phyloP scores from a whole-genome alignment of 257 asterid genomes.

The Rubia yunnanensis region DNA sequence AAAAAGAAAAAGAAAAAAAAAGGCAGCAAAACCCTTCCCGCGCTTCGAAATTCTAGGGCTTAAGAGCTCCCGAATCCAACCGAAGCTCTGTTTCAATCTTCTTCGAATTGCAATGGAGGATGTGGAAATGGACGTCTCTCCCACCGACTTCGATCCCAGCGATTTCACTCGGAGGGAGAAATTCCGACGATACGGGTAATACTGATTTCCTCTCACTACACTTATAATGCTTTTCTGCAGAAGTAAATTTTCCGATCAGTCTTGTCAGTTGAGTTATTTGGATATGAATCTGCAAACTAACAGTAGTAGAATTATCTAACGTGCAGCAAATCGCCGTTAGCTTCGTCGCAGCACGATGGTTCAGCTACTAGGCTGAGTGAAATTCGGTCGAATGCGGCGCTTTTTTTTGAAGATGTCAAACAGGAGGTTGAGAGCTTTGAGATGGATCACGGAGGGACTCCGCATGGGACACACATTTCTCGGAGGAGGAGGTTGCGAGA shows the following conservation, averaged over 20 bases:
- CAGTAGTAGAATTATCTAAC: neutral
- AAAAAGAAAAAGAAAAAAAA: neutral
- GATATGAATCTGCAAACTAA: neutral
- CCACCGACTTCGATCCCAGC: conserved; percentile 62
- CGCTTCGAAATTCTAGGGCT: conserved; percentile 33
- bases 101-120: conserved; percentile 36
- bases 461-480: conserved; percentile 29
- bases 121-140: conserved; percentile 61
- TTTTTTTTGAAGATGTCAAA: conserved; percentile 75
- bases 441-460: conserved; percentile 37
- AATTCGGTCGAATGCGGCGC: conserved; percentile 57
- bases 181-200: conserved; percentile 87
- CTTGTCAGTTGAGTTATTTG: neutral
- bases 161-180: conserved; percentile 71
- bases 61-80: conserved; percentile 9
- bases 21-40: conserved; percentile 27
- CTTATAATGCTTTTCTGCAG: too few relatives aligned
- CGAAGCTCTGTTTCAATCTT: neutral
- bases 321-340: conserved; percentile 61
- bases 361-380: conserved; percentile 57
- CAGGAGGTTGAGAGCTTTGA: conserved; percentile 64
- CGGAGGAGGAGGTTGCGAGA: conserved; percentile 44
- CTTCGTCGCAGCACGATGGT: conserved; percentile 56
- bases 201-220: neutral
- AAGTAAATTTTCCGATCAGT: neutral